Conservation (phyloP, 305 asterid genomes). For the Salvia sclarea region DNA sequence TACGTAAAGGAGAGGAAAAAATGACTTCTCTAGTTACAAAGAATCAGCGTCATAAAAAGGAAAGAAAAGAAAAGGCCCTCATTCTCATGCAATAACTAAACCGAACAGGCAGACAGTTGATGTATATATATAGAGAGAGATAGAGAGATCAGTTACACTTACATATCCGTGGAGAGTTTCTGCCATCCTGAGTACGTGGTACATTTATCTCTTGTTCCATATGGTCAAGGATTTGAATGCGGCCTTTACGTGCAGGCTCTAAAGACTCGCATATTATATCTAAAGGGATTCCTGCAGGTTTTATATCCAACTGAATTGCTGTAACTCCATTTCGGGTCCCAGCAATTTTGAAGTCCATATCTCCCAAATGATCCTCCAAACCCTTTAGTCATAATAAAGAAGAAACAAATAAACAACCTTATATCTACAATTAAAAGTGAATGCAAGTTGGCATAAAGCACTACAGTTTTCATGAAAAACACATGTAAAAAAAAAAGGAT, state of each 20-base stretch:
- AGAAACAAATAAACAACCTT: slow-evolving; percentile 4
- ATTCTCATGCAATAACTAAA: slow-evolving; percentile 5
- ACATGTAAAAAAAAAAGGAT: not conserved
- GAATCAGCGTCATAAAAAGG: slow-evolving; percentile 4
- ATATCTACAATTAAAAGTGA: not conserved
- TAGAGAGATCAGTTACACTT: slow-evolving; percentile 23
- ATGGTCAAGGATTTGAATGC: slow-evolving; percentile 82
- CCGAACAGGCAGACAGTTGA: no score
- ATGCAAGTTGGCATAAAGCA: slow-evolving; percentile 2
- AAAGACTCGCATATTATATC: slow-evolving; percentile 82
- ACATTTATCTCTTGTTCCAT: slow-evolving; percentile 82
- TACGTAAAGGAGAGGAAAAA: not conserved
- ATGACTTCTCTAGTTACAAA: slow-evolving; percentile 6
- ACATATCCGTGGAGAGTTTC: slow-evolving; percentile 77
- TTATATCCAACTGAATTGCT: slow-evolving; percentile 94
- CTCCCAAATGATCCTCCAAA: slow-evolving; percentile 98
- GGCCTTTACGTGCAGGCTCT: slow-evolving; percentile 78
- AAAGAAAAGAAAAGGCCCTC: no score
- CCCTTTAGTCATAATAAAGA: slow-evolving; percentile 51
- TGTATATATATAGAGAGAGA: not conserved
- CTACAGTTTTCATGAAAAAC: not conserved
- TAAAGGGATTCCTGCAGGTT: slow-evolving; percentile 96
- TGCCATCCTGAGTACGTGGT: slow-evolving; percentile 77
- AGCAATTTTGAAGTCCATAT: slow-evolving; percentile 97
- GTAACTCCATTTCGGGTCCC: slow-evolving; percentile 94